Base-by-base conservation (phyloP, 78 protist genomes). In the Dictyostelium discoideum region DNA sequence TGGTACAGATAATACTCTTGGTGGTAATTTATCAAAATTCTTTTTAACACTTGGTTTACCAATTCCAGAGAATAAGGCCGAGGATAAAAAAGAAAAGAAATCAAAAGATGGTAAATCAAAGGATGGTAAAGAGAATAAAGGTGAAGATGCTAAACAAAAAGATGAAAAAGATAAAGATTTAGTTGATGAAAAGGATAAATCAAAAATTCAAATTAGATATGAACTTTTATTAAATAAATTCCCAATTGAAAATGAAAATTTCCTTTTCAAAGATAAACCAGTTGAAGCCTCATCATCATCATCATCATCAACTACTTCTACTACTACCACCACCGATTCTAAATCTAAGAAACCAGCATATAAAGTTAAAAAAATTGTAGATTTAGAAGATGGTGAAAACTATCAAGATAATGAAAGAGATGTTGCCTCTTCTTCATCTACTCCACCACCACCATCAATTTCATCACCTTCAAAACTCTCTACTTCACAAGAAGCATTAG, bases 41-140 rank as follows among this genome's bases (percentile, higher is more conserved):
- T 87, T 87, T 63, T 10, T 39, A 9, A 57, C 78, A n/a, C 24
- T 87, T 26, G 92, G 93, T 13, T 44, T 78, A 76, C 77, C 39
- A 72, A 86, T 82, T 14, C 57, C 16, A 44, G 46, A 86, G 7
- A 76, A 86, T 32, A 32, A 32, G 37, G 20, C 24, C 26, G 77
- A 87, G 39, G 74, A 32, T 82, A 44, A 82, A 54, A 57, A 82
- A 39, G 74, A 82, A 16, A 14, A 16, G 40, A 57, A 50, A 26
- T 14, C 60, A 29, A 79, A 79, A 44, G 84, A 79, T 44, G 44
- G 63, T 16, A 60, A 60, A 20, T 22, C 26, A 22, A 46, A 79
- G 6, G 77, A 69, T 69, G 77, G 77, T 11, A 37, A 48, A 29
- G 54, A 82, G 3, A 50, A 82, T 13, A 39, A 79, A 79, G 44